These are phyloP conservation scores for Cyberlindnera euphorbiiphila DNA, from an alignment of 805 yeast genomes.

Conservation along the genomic window DNA sequence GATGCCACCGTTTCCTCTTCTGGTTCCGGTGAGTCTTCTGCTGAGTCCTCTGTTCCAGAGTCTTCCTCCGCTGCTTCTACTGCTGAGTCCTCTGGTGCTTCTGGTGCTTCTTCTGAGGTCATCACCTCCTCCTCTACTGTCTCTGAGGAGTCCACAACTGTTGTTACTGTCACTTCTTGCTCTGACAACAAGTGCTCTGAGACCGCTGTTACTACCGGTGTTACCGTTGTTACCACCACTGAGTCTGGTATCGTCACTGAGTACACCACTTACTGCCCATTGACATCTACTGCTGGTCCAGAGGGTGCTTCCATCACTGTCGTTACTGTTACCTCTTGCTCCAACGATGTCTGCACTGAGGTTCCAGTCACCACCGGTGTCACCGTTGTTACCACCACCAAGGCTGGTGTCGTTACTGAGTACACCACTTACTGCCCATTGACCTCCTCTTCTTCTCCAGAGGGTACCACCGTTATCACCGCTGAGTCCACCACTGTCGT, in stretches of 20 bases:
- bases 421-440: constrained; percentile 24
- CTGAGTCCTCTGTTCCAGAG: constrained; percentile 8
- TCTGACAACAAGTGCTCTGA: constrained; percentile 9
- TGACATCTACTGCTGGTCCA: constrained; percentile 2
- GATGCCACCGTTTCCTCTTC: constrained; percentile 12
- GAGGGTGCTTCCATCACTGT: constrained; percentile 9
- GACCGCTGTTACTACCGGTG: constrained; percentile 16
- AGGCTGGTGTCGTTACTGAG: constrained; percentile 19
- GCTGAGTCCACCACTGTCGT: constrained; percentile 26
- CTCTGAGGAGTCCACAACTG: constrained; percentile 12
- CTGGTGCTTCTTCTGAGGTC: constrained; percentile 13
- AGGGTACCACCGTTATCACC: constrained; percentile 29
- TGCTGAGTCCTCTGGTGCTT: constrained; percentile 15
- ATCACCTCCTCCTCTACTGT: constrained; percentile 21
- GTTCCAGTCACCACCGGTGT: constrained; percentile 30
- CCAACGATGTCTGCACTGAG: constrained; percentile 16
- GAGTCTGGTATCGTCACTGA: constrained; percentile 31
- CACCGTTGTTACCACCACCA: constrained; percentile 30
- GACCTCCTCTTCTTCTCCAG: constrained; percentile 18
- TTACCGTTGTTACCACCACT: constrained; percentile 16
- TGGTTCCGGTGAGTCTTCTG: constrained; percentile 8
- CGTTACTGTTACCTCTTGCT: constrained; percentile 6
- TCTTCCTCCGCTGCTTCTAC: constrained; percentile 13
- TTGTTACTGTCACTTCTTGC: constrained; percentile 15
- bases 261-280: constrained; percentile 29